These are phyloP conservation scores for Lactifluus pinguis DNA, from an alignment of 768 basidiomycete genomes.

Conservation along the genomic window DNA sequence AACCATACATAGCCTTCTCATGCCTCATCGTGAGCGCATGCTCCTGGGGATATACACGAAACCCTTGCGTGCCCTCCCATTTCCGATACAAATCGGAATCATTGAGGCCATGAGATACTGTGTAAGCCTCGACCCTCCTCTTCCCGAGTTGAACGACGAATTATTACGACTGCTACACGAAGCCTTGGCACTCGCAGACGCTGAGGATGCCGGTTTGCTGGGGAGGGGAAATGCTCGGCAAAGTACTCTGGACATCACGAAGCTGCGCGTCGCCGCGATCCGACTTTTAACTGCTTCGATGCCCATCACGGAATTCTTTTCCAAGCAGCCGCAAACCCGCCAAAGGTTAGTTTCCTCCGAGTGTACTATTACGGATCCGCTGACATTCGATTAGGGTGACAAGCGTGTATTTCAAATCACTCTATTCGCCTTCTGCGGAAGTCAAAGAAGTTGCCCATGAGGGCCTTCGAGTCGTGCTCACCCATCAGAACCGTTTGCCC, in stretches of 20 bases:
- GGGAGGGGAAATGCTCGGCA: constrained; percentile 71
- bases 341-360: constrained; percentile 49
- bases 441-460: constrained; percentile 96
- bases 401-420: constrained; percentile 94
- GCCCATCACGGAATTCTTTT: constrained; percentile 90
- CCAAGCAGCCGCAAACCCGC: constrained; percentile 72
- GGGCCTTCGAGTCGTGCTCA: constrained; percentile 80
- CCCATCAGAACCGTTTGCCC: constrained; percentile 84
- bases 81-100: constrained; percentile 94
- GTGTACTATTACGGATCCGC: not conserved
- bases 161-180: constrained; percentile 86
- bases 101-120: constrained; percentile 95
- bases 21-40: constrained; percentile 80
- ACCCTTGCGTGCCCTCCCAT: constrained; percentile 88
- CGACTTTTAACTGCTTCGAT: constrained; percentile 89
- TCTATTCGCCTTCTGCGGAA: constrained; percentile 85
- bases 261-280: constrained; percentile 90
- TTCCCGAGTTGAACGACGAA: constrained; percentile 89
- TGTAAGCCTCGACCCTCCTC: constrained; percentile 78
- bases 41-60: constrained; percentile 90
- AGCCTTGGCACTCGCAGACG: constrained; percentile 90
- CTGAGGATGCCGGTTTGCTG: constrained; percentile 79
- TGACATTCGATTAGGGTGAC: constrained; percentile 54
- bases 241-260: constrained; percentile 70
- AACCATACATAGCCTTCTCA: constrained; percentile 69